Percentiles rank a stretch among this genome's conserved stretches.
These are phyloP conservation scores for Phytophthora palmivora DNA, from an alignment of 352 stramenopile genomes.

Conservation along the genomic window DNA sequence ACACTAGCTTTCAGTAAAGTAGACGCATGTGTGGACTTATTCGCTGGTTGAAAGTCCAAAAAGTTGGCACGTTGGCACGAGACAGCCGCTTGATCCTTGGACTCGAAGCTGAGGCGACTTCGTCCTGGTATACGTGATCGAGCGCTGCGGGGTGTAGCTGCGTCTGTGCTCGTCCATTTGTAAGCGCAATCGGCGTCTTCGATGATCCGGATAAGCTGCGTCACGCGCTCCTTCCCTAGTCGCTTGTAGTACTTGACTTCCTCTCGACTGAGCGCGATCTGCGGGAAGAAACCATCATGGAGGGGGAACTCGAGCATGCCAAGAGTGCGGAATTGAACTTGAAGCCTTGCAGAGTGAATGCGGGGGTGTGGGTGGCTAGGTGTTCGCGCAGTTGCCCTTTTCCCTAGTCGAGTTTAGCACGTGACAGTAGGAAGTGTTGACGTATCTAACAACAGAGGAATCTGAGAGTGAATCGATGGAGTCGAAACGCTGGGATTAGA, in stretches of 20 bases:
- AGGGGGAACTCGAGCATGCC: conserved; percentile 73
- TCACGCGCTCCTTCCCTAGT: conserved; percentile 75
- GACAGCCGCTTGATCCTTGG: conserved; percentile 19
- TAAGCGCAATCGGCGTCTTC: conserved; percentile 80
- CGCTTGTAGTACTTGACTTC: conserved; percentile 82
- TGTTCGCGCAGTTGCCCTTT: conserved; percentile 14
- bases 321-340: conserved; percentile 11
- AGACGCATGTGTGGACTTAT: conserved; percentile 61
- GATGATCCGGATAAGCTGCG: conserved; percentile 79
- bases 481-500: conserved; percentile 23
- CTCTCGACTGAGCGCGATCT: conserved; percentile 71
- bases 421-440: not conserved
- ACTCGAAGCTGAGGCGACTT: conserved; percentile 15
- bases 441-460: conserved; percentile 25
- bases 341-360: conserved; percentile 11
- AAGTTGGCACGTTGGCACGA: conserved; percentile 66
- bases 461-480: conserved; percentile 26
- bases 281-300: conserved; percentile 84
- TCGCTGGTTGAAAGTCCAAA: conserved; percentile 69
- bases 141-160: conserved; percentile 4
- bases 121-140: conserved; percentile 19
- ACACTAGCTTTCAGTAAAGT: conserved; percentile 74
- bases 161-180: conserved; percentile 60
- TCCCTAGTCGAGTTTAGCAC: conserved; percentile 14
- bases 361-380: conserved; percentile 13